phyloP scores from a whole-genome alignment of 2,329 filamentous ascomycete genomes.

The Teratosphaeria pseudoeucalypti region DNA sequence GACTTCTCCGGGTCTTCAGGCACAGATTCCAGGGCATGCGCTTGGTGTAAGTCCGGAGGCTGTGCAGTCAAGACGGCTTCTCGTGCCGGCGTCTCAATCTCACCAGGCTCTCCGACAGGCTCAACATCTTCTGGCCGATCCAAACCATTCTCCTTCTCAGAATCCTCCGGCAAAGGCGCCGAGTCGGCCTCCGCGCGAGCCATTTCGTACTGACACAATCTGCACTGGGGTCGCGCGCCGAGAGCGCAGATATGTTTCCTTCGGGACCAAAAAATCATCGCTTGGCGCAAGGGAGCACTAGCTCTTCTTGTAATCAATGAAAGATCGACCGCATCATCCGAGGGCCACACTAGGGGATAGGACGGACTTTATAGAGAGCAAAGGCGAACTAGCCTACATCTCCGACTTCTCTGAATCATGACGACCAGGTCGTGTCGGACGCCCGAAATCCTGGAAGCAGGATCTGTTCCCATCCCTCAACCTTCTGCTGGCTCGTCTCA shows the following conservation, averaged over 20 bases:
- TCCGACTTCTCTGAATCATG: not conserved
- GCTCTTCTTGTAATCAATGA: not conserved
- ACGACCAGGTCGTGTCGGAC: not conserved
- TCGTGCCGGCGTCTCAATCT: not conserved
- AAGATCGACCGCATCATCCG: not conserved
- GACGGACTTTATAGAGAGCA: not conserved
- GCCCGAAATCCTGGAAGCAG: not conserved
- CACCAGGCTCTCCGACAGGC: not conserved
- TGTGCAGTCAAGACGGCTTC: not conserved
- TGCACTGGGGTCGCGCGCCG: not conserved
- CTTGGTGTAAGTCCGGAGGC: not conserved
- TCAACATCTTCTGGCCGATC: not conserved
- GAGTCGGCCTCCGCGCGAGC: not conserved
- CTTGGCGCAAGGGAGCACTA: not conserved
- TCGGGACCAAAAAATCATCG: not conserved
- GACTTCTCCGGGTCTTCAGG: not conserved
- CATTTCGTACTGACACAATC: not conserved
- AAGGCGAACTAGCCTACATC: not conserved
- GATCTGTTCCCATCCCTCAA: not conserved
- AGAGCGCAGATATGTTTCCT: not conserved
- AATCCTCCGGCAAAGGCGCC: not conserved
- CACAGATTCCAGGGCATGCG: not conserved
- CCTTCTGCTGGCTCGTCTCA: not conserved
- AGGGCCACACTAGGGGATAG: not conserved
- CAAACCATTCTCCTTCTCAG: not conserved